phyloP scores from a whole-genome alignment of 2,329 filamentous ascomycete species.

The Diplodia corticola region DNA sequence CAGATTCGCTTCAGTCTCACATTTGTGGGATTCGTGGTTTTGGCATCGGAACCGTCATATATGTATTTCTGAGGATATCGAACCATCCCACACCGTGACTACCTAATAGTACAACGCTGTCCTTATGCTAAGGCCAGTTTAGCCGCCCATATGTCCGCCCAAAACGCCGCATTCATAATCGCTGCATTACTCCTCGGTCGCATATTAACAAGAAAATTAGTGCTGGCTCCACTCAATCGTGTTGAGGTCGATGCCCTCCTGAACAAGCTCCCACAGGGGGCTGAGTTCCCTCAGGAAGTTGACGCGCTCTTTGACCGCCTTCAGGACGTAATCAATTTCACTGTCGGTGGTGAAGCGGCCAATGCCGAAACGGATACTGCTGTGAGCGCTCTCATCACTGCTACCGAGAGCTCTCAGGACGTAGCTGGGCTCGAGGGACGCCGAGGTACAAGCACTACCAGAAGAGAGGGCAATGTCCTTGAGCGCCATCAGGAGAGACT shows the following conservation, averaged over 20 bases:
- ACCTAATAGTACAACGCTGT: constrained; percentile 17
- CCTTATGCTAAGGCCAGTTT: constrained; percentile 3
- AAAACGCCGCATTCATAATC: constrained; percentile 16
- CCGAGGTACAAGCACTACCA: constrained; percentile 94
- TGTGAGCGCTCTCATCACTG: constrained; percentile 96
- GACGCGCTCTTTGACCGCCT: constrained; percentile 88
- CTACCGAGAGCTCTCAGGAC: constrained; percentile 91
- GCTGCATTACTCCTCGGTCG: constrained; percentile 9
- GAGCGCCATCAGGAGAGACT: constrained; percentile 95
- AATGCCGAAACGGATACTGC: constrained; percentile 96
- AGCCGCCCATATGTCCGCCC: constrained; percentile 5
- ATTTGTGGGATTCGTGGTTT: neutral
- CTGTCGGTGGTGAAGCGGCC: constrained; percentile 92
- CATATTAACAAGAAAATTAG: constrained; percentile 49
- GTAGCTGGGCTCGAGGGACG: constrained; percentile 94
- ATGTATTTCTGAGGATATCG: constrained; percentile 18
- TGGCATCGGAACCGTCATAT: neutral
- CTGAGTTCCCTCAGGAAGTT: constrained; percentile 92
- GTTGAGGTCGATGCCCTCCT: constrained; percentile 92
- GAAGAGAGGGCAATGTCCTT: constrained; percentile 98
- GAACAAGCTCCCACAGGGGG: constrained; percentile 95
- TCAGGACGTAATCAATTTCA: constrained; percentile 96
- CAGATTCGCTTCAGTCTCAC: neutral
- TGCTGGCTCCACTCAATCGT: constrained; percentile 99
- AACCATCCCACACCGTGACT: neutral